These are phyloP conservation scores for Exophiala bonariae DNA, from an alignment of 2,329 filamentous ascomycete species.

Conservation along the genomic window DNA sequence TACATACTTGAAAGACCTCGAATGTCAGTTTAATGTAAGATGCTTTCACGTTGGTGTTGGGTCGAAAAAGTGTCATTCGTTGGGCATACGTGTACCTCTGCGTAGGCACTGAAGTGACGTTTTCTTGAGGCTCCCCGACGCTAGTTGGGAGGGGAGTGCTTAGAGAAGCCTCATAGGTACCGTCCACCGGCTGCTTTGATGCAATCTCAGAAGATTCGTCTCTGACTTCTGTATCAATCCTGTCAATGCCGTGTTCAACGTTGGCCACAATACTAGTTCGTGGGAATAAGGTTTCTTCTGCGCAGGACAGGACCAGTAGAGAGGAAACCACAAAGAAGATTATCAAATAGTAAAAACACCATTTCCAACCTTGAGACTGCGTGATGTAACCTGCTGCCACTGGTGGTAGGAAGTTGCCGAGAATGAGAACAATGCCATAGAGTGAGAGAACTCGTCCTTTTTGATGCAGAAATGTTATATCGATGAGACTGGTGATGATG, in stretches of 20 bases:
- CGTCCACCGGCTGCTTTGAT: too few species aligned
- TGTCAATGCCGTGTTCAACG: too few species aligned
- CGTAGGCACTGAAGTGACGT: too few species aligned
- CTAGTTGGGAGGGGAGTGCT: too few species aligned
- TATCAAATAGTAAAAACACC: slow-evolving; percentile 32
- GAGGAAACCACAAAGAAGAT: not conserved
- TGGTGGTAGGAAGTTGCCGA: slow-evolving; percentile 16
- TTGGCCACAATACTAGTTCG: too few species aligned
- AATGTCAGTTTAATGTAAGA: not conserved
- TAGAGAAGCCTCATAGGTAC: too few species aligned
- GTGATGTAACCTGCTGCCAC: slow-evolving; percentile 38
- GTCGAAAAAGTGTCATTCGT: not conserved
- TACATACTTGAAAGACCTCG: not conserved
- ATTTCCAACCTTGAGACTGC: slow-evolving; percentile 35
- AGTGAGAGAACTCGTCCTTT: not conserved
- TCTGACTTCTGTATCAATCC: too few species aligned
- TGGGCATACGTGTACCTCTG: not conserved
- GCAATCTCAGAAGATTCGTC: too few species aligned
- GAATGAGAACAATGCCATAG: not conserved
- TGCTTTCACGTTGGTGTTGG: not conserved
- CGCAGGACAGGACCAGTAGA: not conserved
- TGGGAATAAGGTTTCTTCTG: slow-evolving; percentile 3
- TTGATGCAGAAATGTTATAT: not conserved
- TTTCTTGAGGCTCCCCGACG: too few species aligned
- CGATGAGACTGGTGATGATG: slow-evolving; percentile 18